A percentile compares a stretch with the other conserved stretches of the same genome.
Conservation (phyloP, 164 flowering plant genomes). For the Nymphaea colorata region DNA sequence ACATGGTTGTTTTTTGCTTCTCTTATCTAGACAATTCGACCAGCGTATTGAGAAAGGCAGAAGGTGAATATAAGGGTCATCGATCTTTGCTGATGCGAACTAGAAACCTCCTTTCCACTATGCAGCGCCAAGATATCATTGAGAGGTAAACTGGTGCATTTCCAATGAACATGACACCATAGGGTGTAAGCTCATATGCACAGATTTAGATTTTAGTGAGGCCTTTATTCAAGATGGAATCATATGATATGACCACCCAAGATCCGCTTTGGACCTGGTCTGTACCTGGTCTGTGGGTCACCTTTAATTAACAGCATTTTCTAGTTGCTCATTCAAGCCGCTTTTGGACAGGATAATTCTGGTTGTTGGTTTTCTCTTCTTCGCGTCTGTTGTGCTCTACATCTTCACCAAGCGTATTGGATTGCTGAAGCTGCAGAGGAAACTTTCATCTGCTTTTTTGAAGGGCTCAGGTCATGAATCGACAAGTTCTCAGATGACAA, state of each 20-base stretch:
- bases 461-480: constrained; percentile 24
- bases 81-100: constrained; percentile 76
- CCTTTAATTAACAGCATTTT: not conserved
- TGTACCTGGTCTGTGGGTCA: not conserved
- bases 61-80: constrained; percentile 88
- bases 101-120: constrained; percentile 65
- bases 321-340: not conserved
- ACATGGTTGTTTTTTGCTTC: not conserved
- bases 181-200: not conserved
- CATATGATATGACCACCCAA: not conserved
- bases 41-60: constrained; percentile 66
- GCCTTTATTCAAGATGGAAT: not conserved
- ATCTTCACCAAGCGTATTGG: constrained; percentile 90
- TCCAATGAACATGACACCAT: not conserved
- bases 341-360: constrained; percentile 49
- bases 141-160: constrained; percentile 41
- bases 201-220: not conserved
- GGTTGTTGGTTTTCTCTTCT: constrained; percentile 44
- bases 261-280: not conserved
- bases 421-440: constrained; percentile 59
- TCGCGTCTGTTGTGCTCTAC: constrained; percentile 67
- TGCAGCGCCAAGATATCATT: constrained; percentile 82
- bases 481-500: not conserved
- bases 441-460: constrained; percentile 46
- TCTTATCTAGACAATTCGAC: constrained; percentile 63